Conservation (phyloP, 345 rosid genomes). For the Salix viminalis region DNA sequence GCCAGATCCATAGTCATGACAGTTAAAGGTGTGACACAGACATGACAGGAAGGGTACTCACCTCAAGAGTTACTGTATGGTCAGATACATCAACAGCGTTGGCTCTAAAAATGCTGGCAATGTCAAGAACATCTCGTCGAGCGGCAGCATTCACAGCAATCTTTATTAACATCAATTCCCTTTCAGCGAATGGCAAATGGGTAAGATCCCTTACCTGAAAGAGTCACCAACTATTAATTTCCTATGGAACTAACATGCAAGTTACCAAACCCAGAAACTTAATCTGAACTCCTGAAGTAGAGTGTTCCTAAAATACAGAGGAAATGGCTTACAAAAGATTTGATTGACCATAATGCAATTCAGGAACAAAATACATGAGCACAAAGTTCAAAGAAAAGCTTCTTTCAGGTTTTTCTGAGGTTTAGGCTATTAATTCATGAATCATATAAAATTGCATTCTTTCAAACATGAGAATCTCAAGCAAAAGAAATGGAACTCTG, state of each 20-base stretch:
- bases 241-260: background rate
- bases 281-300: background rate
- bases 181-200: slow-evolving; percentile 63
- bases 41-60: slow-evolving; percentile 1
- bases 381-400: background rate
- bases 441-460: background rate
- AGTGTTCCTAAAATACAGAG: background rate
- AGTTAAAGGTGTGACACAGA: background rate
- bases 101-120: slow-evolving; percentile 61
- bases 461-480: background rate
- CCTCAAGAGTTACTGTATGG: slow-evolving; percentile 73
- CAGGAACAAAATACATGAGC: background rate
- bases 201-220: slow-evolving; percentile 55
- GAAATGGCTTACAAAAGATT: background rate
- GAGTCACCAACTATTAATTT: background rate
- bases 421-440: background rate
- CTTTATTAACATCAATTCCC: slow-evolving; percentile 67
- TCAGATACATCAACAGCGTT: slow-evolving; percentile 67
- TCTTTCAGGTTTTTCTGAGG: background rate
- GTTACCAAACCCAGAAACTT: background rate
- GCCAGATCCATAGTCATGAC: background rate
- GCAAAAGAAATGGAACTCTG: background rate
- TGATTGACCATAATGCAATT: background rate
- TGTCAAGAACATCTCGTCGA: slow-evolving; percentile 65
- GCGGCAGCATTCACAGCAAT: slow-evolving; percentile 59